Evolutionary conservation across 306 rosid species (phyloP).

Genomic region (Cyclanthera cordifolia): DNA sequence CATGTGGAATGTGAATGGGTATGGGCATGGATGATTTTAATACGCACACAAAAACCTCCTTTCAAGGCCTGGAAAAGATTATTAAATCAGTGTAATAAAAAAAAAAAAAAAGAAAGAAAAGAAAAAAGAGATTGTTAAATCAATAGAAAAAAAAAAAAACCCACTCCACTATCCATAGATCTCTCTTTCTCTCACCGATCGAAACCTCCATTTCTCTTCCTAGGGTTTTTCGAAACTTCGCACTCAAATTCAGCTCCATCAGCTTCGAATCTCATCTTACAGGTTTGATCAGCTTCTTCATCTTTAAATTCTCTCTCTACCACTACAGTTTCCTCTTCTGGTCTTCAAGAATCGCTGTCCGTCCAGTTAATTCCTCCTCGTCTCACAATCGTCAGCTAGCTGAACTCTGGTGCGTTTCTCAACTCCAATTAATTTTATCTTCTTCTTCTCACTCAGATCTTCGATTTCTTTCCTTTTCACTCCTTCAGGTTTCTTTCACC

Average conservation of each 20-base stretch:
- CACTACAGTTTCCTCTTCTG: slow-evolving; percentile 14
- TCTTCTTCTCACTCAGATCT: background rate
- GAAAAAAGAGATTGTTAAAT: background rate
- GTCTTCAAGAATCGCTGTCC: slow-evolving; percentile 9
- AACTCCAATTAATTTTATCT: background rate
- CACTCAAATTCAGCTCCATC: slow-evolving; percentile 38
- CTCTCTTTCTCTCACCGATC: slow-evolving; percentile 17
- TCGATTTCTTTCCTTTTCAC: background rate
- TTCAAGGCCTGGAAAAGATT: slow-evolving; percentile 4
- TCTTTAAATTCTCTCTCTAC: slow-evolving; percentile 17
- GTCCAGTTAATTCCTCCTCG: background rate
- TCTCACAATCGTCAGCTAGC: background rate
- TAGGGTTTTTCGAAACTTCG: slow-evolving; percentile 70
- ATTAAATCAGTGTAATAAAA: background rate
- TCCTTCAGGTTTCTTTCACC: background rate
- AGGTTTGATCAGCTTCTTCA: slow-evolving; percentile 17
- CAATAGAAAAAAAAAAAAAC: background rate
- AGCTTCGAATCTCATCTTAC: slow-evolving; percentile 32
- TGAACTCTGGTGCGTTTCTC: slow-evolving; percentile 5
- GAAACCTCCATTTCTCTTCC: slow-evolving; percentile 31
- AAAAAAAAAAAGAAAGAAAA: background rate
- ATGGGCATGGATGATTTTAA: slow-evolving; percentile 15
- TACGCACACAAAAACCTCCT: slow-evolving; percentile 5
- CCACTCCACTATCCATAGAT: slow-evolving; percentile 12
- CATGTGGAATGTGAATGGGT: slow-evolving; percentile 12